These are phyloP conservation scores for Fusarium nelsonii DNA, from an alignment of 2,329 filamentous ascomycete genomes.

Conservation along the genomic window DNA sequence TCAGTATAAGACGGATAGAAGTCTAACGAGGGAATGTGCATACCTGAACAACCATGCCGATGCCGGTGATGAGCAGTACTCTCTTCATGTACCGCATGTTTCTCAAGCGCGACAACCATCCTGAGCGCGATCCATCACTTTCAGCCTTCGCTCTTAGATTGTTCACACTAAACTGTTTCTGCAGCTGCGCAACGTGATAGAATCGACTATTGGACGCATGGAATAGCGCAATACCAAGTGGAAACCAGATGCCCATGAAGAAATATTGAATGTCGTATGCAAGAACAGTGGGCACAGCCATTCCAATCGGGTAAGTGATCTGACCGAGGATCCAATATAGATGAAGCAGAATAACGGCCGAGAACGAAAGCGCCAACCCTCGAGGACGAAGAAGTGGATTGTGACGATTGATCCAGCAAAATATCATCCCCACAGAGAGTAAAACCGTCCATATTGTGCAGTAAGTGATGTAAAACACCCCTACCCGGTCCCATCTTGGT, in stretches of 20 bases:
- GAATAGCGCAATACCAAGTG: slow-evolving; percentile 73
- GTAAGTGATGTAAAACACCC: slow-evolving; percentile 19
- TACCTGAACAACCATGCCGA: slow-evolving; percentile 69
- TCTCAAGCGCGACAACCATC: too few species aligned
- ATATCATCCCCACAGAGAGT: slow-evolving; percentile 52
- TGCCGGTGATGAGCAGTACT: slow-evolving; percentile 61
- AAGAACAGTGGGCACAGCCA: slow-evolving; percentile 59
- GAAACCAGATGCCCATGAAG: slow-evolving; percentile 74
- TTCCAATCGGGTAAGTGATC: slow-evolving; percentile 53
- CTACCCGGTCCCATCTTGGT: slow-evolving; percentile 8
- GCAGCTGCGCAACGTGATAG: slow-evolving; percentile 67
- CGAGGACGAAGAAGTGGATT: slow-evolving; percentile 56
- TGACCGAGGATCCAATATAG: slow-evolving; percentile 58
- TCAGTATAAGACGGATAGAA: too few species aligned
- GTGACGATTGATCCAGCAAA: slow-evolving; percentile 53
- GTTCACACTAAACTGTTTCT: slow-evolving; percentile 51
- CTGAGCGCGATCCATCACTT: too few species aligned
- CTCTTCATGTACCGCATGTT: slow-evolving; percentile 57
- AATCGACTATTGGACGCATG: slow-evolving; percentile 73
- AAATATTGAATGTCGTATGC: slow-evolving; percentile 63
- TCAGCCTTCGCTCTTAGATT: too few species aligned
- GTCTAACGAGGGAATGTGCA: too few species aligned
- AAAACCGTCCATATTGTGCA: slow-evolving; percentile 14
- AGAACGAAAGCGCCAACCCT: slow-evolving; percentile 56
- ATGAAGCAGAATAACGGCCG: slow-evolving; percentile 57